phyloP scores from a whole-genome alignment of 2,329 filamentous ascomycete genomes.

The Clarireedia monteithiana region DNA sequence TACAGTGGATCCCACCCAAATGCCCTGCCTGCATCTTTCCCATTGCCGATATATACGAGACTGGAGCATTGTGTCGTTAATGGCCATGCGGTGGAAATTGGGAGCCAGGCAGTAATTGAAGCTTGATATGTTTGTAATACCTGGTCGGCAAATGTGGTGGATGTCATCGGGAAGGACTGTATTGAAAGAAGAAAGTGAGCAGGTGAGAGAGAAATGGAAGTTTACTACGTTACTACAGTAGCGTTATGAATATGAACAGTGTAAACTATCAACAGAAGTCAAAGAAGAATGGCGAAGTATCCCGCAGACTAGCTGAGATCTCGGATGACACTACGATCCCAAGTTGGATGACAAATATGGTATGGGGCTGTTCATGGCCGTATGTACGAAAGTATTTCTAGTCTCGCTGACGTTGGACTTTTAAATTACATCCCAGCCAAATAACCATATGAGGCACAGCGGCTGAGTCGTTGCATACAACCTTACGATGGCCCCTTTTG shows the following conservation, averaged over 20 bases:
- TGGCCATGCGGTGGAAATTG: slow-evolving; percentile 2
- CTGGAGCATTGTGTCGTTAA: neutral
- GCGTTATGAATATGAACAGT: neutral
- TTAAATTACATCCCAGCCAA: no score
- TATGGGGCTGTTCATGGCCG: neutral
- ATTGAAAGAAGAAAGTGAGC: neutral
- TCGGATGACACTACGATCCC: neutral
- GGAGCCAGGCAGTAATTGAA: neutral
- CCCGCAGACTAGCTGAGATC: neutral
- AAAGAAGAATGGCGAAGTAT: neutral
- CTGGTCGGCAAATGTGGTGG: neutral
- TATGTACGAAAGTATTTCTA: neutral
- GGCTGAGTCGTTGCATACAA: no score
- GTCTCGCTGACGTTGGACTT: no score
- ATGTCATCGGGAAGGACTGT: neutral
- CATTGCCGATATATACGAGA: neutral
- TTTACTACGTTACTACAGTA: neutral
- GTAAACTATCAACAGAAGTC: neutral
- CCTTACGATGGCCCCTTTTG: no score
- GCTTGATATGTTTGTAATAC: neutral
- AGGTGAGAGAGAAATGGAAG: neutral
- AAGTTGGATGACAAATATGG: neutral
- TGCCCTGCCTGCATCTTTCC: neutral
- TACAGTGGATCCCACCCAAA: slow-evolving; percentile 5
- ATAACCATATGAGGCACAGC: no score